These are phyloP conservation scores for Coemansia sp. DNA, from an alignment of 192 early-diverging fungal species.

Conservation along the genomic window DNA sequence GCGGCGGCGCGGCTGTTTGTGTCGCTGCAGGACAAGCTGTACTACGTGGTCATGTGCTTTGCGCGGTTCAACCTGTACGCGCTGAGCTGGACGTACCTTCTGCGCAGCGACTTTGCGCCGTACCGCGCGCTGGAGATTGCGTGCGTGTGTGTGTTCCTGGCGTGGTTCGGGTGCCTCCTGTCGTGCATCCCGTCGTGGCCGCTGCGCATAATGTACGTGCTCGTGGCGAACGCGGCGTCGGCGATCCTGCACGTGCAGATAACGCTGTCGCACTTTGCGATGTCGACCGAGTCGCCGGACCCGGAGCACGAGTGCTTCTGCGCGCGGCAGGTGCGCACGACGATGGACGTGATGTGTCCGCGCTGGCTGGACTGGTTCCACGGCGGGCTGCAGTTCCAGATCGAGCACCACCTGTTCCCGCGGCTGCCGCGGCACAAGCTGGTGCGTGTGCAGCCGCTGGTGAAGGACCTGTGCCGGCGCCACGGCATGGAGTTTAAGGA, in stretches of 20 bases:
- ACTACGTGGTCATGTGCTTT: conserved; percentile 83
- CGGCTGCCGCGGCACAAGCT: conserved; percentile 91
- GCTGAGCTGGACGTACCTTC: conserved; percentile 67
- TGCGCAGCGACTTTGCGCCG: conserved; percentile 63
- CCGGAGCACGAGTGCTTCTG: conserved; percentile 75
- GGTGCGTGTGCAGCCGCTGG: conserved; percentile 63
- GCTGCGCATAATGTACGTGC: conserved; percentile 61
- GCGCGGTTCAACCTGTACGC: conserved; percentile 92
- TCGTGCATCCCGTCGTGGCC: conserved; percentile 68
- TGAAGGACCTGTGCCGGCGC: conserved; percentile 70
- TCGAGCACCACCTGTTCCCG: conserved; percentile 95
- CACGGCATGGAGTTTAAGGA: conserved; percentile 77
- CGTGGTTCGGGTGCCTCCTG: conserved; percentile 75
- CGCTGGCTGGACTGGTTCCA: conserved; percentile 96
- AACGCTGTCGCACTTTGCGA: conserved; percentile 94
- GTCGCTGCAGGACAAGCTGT: conserved; percentile 79
- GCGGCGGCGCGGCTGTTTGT: conserved; percentile 71
- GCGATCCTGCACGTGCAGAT: conserved; percentile 93
- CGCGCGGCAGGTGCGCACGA: conserved; percentile 83
- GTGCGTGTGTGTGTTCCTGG: conserved; percentile 72
- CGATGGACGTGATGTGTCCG: conserved; percentile 96
- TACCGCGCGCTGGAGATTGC: conserved; percentile 73
- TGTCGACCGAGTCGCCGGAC: conserved; percentile 76
- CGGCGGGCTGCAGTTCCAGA: conserved; percentile 95
- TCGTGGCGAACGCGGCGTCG: conserved; percentile 80